Evolutionary conservation across 495 filamentous ascomycete genomes (phyloP).

Genomic region (Usnea hakonensis): DNA sequence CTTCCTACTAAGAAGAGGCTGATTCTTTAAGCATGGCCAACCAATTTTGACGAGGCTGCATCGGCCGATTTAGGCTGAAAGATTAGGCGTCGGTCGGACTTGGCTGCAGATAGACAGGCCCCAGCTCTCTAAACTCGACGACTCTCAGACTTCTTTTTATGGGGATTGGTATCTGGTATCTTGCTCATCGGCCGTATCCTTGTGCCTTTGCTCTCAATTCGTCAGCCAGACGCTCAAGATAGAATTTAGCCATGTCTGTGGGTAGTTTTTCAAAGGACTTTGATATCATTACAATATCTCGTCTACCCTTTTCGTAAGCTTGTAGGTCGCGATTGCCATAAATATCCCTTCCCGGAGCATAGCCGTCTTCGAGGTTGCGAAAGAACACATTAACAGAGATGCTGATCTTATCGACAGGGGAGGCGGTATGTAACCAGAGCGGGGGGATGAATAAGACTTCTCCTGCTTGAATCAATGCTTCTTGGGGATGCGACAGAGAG

Average conservation of each 20-base stretch:
- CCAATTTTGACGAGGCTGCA: not conserved
- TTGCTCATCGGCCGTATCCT: not conserved
- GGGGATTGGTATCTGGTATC: not conserved
- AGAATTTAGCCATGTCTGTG: constrained; percentile 60
- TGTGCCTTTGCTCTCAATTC: constrained; percentile 48
- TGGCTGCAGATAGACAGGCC: not conserved
- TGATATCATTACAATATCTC: constrained; percentile 59
- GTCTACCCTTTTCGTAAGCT: constrained; percentile 72
- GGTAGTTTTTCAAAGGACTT: constrained; percentile 62
- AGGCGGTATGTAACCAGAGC: constrained; percentile 71
- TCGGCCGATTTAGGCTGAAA: constrained; percentile 12
- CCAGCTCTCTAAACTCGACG: not conserved
- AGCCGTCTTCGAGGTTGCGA: constrained; percentile 56
- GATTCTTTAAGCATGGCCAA: constrained; percentile 6
- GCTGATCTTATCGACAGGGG: constrained; percentile 53
- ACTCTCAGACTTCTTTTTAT: not conserved
- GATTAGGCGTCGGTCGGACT: not conserved
- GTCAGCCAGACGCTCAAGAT: constrained; percentile 62
- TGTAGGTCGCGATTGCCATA: constrained; percentile 83
- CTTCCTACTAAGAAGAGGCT: constrained; percentile 3
- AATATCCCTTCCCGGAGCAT: constrained; percentile 71
- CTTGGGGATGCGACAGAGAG: constrained; percentile 54
- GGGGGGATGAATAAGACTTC: constrained; percentile 77
- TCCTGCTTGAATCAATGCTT: constrained; percentile 56
- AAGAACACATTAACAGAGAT: constrained; percentile 86